Percentiles rank a stretch among this genome's conserved stretches.
Conservation (phyloP, 2,329 filamentous ascomycete genomes). For the Pseudopithomyces chartarum region DNA sequence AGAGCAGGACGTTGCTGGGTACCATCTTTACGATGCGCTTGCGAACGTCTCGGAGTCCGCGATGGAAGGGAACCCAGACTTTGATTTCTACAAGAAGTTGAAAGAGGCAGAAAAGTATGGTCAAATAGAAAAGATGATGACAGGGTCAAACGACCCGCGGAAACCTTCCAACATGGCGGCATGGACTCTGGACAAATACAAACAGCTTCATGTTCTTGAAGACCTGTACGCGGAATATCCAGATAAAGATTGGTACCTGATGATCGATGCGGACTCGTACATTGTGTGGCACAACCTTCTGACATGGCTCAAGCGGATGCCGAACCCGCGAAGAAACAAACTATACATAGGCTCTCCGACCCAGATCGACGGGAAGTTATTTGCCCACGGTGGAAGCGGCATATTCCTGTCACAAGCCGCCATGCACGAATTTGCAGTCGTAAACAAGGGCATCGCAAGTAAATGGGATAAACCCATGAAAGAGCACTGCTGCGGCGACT, state of each 20-base stretch:
- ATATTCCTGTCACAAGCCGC: neutral
- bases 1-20: no score
- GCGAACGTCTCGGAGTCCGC: neutral
- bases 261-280: neutral
- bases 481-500: neutral
- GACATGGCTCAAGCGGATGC: neutral
- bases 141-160: neutral
- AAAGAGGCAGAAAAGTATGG: neutral
- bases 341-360: neutral
- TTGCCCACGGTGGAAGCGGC: neutral
- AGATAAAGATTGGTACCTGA: neutral
- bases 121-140: neutral
- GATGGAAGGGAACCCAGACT: neutral
- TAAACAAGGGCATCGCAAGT: neutral
- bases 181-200: neutral
- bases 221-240: neutral
- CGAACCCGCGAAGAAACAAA: neutral
- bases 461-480: neutral
- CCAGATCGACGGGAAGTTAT: neutral
- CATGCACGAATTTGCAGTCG: neutral
- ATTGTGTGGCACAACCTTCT: neutral
- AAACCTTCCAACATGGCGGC: neutral
- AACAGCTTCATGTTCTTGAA: neutral
- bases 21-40: neutral
- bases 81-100: neutral